Evolutionary conservation across 306 rosid species (phyloP).

Genomic region (Cicer arietinum): DNA sequence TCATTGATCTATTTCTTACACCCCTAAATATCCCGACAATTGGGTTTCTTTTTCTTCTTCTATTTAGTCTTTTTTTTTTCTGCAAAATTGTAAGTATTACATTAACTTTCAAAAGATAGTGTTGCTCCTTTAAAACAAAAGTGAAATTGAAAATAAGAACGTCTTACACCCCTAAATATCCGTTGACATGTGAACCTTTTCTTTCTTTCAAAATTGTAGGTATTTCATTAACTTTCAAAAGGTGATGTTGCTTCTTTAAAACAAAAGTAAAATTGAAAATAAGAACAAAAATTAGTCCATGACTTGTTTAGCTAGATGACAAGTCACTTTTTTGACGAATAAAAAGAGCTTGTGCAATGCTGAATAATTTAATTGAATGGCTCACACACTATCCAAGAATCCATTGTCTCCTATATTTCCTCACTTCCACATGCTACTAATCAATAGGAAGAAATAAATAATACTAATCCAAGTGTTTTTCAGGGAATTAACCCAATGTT

Average conservation of each 20-base stretch:
- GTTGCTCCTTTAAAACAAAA: neutral
- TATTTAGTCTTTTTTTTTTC: neutral
- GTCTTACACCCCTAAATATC: neutral
- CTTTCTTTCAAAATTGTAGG: neutral
- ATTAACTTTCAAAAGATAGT: slow-evolving; percentile 15
- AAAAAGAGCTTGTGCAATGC: too few relatives aligned
- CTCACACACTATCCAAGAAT: slow-evolving; percentile 20
- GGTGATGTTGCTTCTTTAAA: slow-evolving; percentile 1
- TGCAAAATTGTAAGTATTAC: neutral
- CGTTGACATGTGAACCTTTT: slow-evolving; percentile 10
- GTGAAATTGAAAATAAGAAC: slow-evolving; percentile 36
- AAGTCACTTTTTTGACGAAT: slow-evolving; percentile 10
- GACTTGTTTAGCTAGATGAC: slow-evolving; percentile 39
- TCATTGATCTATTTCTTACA: too few relatives aligned
- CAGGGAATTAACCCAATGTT: too few relatives aligned
- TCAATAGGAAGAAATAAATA: too few relatives aligned
- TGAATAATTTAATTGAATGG: neutral
- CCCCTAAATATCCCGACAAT: neutral
- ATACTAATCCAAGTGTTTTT: too few relatives aligned
- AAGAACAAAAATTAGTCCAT: slow-evolving; percentile 35
- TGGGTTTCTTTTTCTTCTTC: neutral
- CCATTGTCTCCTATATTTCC: slow-evolving; percentile 23
- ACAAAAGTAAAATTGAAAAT: slow-evolving; percentile 22
- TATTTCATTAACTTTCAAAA: slow-evolving; percentile 13
- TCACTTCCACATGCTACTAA: slow-evolving; percentile 26